phyloP scores from a whole-genome alignment of 2,329 filamentous ascomycete species.

The Calonectria montana region DNA sequence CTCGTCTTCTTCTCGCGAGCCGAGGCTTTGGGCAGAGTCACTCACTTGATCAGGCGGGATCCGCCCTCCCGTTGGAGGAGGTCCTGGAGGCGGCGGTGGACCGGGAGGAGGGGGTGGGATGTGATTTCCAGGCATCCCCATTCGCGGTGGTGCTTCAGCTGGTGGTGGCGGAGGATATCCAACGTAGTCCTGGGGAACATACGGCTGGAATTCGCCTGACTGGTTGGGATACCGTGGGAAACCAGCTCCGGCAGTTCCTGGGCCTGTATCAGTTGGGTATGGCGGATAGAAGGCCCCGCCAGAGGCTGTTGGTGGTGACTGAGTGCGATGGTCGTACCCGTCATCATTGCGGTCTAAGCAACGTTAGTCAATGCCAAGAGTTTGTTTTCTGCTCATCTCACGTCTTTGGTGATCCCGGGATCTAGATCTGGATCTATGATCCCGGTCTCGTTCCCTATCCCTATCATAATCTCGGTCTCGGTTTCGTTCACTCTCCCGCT shows the following conservation, averaged over 20 bases:
- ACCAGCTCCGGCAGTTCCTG: slow-evolving; percentile 33
- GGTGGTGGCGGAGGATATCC: slow-evolving; percentile 55
- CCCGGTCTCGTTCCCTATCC: slow-evolving; percentile 39
- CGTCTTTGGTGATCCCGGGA: slow-evolving; percentile 43
- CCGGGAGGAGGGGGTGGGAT: slow-evolving; percentile 50
- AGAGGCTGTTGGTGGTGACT: slow-evolving; percentile 62
- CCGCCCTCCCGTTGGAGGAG: slow-evolving; percentile 46
- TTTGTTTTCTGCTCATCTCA: slow-evolving; percentile 26
- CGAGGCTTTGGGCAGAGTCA: slow-evolving; percentile 48
- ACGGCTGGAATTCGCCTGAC: slow-evolving; percentile 52
- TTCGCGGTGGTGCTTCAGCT: slow-evolving; percentile 27
- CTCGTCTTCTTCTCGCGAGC: slow-evolving; percentile 46
- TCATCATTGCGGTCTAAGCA: slow-evolving; percentile 45
- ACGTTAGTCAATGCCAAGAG: slow-evolving; percentile 27
- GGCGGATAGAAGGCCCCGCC: slow-evolving; percentile 63
- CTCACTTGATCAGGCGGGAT: slow-evolving; percentile 58
- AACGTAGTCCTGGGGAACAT: slow-evolving; percentile 57
- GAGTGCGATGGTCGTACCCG: slow-evolving; percentile 50
- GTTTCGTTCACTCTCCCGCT: slow-evolving; percentile 36
- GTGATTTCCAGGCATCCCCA: slow-evolving; percentile 18
- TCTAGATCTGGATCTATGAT: slow-evolving; percentile 40
- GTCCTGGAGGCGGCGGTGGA: slow-evolving; percentile 48
- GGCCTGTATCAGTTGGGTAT: slow-evolving; percentile 48
- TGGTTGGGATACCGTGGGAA: slow-evolving; percentile 52
- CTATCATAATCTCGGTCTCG: slow-evolving; percentile 42